Percentiles rank a stretch among this genome's conserved stretches.
Evolutionary conservation across 23 red algal genomes (phyloP).

Genomic region (Chondrus crispus): DNA sequence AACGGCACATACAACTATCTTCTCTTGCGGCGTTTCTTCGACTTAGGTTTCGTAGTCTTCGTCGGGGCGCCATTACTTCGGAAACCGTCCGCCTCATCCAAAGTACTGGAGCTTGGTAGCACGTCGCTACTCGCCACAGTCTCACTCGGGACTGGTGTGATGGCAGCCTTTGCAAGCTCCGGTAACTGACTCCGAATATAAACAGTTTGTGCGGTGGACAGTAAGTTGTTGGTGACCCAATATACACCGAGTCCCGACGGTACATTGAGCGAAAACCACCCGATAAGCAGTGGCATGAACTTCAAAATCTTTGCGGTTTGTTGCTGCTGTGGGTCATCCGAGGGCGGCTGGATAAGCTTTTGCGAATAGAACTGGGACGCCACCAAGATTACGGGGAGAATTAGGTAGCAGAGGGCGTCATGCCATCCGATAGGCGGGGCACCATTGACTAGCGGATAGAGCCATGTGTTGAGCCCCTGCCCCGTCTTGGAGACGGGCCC

Average conservation of each 20-base stretch:
- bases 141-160: background rate
- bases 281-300: conserved; percentile 96
- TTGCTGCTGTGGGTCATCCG: conserved; percentile 48
- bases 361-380: conserved; percentile 77
- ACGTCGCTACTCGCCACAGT: background rate
- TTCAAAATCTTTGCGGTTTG: conserved; percentile 78
- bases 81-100: conserved; percentile 50
- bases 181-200: conserved; percentile 69
- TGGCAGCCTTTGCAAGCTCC: background rate
- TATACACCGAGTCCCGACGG: conserved; percentile 89
- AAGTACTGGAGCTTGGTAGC: background rate
- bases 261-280: conserved; percentile 99
- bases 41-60: conserved; percentile 3
- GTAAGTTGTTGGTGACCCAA: conserved; percentile 98
- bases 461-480: conserved; percentile 78
- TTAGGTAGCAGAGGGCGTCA: conserved; percentile 89
- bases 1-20: too few relatives aligned
- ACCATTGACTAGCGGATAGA: conserved; percentile 92
- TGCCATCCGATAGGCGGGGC: conserved; percentile 98
- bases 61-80: conserved; percentile 22
- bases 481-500: conserved; percentile 85
- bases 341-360: conserved; percentile 75
- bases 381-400: conserved; percentile 82
- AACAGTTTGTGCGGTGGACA: conserved; percentile 88
- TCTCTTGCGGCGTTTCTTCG: conserved; percentile 62